Percentiles rank a stretch among this genome's conserved stretches.
phyloP scores from a whole-genome alignment of 192 early-diverging fungal genomes.

The Backusella luteola region DNA sequence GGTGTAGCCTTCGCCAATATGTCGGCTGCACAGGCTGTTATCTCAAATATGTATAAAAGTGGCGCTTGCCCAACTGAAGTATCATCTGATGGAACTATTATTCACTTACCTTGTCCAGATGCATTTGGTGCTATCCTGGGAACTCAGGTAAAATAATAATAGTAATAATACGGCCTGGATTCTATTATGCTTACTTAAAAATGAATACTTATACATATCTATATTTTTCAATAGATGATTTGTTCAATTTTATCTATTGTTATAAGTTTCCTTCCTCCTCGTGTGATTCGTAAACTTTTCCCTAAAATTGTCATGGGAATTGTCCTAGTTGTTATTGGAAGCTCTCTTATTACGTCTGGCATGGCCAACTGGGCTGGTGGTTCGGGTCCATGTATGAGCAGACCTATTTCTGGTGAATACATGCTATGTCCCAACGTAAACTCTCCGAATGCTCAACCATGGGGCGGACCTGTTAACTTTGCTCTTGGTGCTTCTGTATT shows the following conservation, averaged over 20 bases:
- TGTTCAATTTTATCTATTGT: constrained; percentile 44
- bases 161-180: background rate
- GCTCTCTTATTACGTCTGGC: constrained; percentile 41
- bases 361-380: constrained; percentile 53
- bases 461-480: constrained; percentile 49
- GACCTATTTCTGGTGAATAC: constrained; percentile 43
- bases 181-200: background rate
- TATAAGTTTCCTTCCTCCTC: constrained; percentile 48
- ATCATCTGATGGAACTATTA: constrained; percentile 38
- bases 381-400: constrained; percentile 38
- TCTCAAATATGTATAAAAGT: constrained; percentile 31
- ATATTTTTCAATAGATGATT: constrained; percentile 29
- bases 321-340: constrained; percentile 49
- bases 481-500: constrained; percentile 54
- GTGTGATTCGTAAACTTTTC: constrained; percentile 45
- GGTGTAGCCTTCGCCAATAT: constrained; percentile 53
- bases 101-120: constrained; percentile 43
- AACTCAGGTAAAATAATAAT: constrained; percentile 25
- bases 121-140: constrained; percentile 54
- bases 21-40: constrained; percentile 45
- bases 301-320: constrained; percentile 57
- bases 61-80: constrained; percentile 19
- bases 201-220: background rate
- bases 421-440: constrained; percentile 41
- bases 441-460: constrained; percentile 49